Conservation (phyloP, 2,329 filamentous ascomycete species). For the Fonsecaea erecta region DNA sequence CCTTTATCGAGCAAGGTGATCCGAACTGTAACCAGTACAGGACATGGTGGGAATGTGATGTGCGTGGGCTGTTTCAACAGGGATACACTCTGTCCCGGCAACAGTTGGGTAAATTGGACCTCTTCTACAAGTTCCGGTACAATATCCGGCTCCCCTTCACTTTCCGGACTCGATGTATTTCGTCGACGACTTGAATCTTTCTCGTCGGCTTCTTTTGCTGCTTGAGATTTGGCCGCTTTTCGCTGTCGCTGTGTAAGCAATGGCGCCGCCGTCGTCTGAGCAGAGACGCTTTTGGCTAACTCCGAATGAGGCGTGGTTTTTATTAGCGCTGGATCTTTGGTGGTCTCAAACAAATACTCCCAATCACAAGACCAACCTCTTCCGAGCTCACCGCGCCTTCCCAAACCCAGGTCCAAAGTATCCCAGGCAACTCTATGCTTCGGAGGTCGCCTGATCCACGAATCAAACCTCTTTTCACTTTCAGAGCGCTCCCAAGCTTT, state of each 20-base stretch:
- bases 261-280: not conserved
- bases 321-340: not conserved
- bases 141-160: conserved; percentile 21
- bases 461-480: conserved; percentile 60
- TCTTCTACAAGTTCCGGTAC: conserved; percentile 36
- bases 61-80: conserved; percentile 42
- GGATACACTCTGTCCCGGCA: conserved; percentile 44
- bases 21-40: conserved; percentile 63
- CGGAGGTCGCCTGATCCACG: conserved; percentile 79
- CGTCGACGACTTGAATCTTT: conserved; percentile 17
- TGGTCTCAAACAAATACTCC: conserved; percentile 63
- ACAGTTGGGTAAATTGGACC: conserved; percentile 47
- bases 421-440: conserved; percentile 79
- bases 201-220: conserved; percentile 13
- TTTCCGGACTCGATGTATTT: conserved; percentile 33
- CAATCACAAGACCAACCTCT: conserved; percentile 83
- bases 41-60: conserved; percentile 35
- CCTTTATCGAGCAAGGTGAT: conserved; percentile 73
- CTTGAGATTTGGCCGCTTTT: conserved; percentile 32
- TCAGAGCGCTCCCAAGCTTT: conserved; percentile 75
- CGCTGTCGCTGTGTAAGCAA: conserved; percentile 34
- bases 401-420: conserved; percentile 72
- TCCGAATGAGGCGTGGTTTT: not conserved
- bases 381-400: conserved; percentile 80
- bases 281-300: not conserved